Percentiles rank a stretch among this genome's conserved stretches.
These are phyloP conservation scores for Fusarium tanahbumbuense DNA, from an alignment of 2,329 filamentous ascomycete species.

Conservation along the genomic window DNA sequence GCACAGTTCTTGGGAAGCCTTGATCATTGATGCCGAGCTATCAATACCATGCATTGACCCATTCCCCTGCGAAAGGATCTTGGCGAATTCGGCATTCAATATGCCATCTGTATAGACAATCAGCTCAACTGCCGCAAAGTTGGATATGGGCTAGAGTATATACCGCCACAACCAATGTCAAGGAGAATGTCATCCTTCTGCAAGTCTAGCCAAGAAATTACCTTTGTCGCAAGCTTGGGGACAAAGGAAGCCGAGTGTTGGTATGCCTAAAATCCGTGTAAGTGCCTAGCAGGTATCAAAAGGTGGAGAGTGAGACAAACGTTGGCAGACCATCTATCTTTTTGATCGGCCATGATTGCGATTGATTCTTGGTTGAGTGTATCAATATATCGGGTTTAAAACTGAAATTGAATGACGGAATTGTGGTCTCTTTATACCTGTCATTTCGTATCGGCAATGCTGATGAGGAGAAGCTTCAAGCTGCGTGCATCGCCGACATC, in stretches of 20 bases:
- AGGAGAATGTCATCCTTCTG: constrained; percentile 68
- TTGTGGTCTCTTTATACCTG: constrained; percentile 31
- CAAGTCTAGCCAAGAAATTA: constrained; percentile 69
- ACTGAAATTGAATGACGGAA: neutral
- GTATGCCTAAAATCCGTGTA: constrained; percentile 61
- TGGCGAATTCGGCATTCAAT: constrained; percentile 65
- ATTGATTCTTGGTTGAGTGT: neutral
- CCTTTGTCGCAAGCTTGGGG: constrained; percentile 69
- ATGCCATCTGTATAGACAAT: constrained; percentile 62
- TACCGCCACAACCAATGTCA: constrained; percentile 73
- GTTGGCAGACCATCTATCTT: constrained; percentile 47
- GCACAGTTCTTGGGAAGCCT: constrained; percentile 59
- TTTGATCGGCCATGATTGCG: constrained; percentile 39
- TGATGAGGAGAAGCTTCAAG: constrained; percentile 31
- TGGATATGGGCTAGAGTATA: constrained; percentile 22
- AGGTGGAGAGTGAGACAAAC: constrained; percentile 28
- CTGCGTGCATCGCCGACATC: constrained; percentile 39
- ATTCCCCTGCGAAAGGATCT: constrained; percentile 57
- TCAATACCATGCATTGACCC: constrained; percentile 68
- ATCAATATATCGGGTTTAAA: neutral
- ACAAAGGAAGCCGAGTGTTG: constrained; percentile 72
- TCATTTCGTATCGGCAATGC: neutral
- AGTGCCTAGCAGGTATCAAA: constrained; percentile 15
- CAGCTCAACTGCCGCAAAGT: neutral
- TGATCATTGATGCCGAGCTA: constrained; percentile 69